Evolutionary conservation across 2,329 filamentous ascomycete genomes (phyloP).

Genomic region (Colletotrichum eremochloae): DNA sequence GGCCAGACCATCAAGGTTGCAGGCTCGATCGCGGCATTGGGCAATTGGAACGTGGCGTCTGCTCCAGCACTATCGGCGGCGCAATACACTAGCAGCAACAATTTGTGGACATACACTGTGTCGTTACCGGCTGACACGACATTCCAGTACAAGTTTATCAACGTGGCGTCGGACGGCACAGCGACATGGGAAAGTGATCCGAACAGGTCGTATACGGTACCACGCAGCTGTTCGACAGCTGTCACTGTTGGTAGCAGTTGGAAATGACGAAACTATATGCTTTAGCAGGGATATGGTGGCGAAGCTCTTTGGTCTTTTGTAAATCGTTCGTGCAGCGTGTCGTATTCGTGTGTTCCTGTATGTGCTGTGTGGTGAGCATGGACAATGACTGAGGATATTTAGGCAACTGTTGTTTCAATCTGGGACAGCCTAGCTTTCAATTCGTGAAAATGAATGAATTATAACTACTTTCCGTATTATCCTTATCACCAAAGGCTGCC

Average conservation of each 20-base stretch:
- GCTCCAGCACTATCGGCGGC: constrained; percentile 65
- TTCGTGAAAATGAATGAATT: neutral
- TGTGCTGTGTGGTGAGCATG: too few relatives aligned
- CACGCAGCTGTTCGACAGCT: constrained; percentile 44
- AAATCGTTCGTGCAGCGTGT: neutral
- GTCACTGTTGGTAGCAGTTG: constrained; percentile 46
- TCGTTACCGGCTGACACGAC: constrained; percentile 64
- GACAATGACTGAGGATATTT: too few relatives aligned
- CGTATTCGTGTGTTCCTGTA: neutral
- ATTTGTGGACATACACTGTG: constrained; percentile 67
- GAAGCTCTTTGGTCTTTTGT: too few relatives aligned
- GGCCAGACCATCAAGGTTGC: constrained; percentile 65
- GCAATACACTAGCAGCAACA: constrained; percentile 67
- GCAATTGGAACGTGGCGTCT: constrained; percentile 52
- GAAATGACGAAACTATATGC: constrained; percentile 42
- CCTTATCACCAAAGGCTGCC: neutral
- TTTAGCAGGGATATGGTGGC: too few relatives aligned
- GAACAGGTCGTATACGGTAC: constrained; percentile 54
- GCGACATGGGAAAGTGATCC: constrained; percentile 71
- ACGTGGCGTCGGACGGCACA: constrained; percentile 61
- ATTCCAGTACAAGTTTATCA: constrained; percentile 74
- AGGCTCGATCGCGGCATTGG: constrained; percentile 57
- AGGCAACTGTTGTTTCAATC: too few relatives aligned
- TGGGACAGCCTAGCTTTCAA: neutral
- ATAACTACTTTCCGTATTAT: neutral